A percentile compares a stretch with the other conserved stretches of the same genome.
Conservation (phyloP, 495 filamentous ascomycete genomes). For the Evernia prunastri region DNA sequence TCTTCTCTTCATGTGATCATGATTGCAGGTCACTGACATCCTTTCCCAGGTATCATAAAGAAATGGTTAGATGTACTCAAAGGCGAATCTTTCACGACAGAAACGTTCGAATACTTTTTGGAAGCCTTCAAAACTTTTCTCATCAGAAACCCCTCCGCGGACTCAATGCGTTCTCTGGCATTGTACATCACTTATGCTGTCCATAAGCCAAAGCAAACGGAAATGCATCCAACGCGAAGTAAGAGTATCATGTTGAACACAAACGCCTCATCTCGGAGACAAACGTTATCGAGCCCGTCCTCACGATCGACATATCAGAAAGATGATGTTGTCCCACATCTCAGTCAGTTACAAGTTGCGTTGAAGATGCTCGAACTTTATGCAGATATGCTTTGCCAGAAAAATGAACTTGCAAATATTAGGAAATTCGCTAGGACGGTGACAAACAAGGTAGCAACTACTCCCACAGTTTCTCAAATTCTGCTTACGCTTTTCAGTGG, state of each 20-base stretch:
- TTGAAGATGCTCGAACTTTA: slow-evolving; percentile 75
- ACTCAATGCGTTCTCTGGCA: slow-evolving; percentile 78
- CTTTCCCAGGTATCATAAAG: slow-evolving; percentile 69
- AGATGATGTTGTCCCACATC: slow-evolving; percentile 11
- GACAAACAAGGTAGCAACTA: slow-evolving; percentile 75
- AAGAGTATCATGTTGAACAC: slow-evolving; percentile 44
- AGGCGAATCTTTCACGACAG: slow-evolving; percentile 63
- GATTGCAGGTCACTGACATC: slow-evolving; percentile 19
- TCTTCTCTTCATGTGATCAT: not conserved
- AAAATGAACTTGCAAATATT: slow-evolving; percentile 56
- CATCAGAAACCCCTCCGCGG: slow-evolving; percentile 68
- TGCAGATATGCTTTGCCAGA: slow-evolving; percentile 71
- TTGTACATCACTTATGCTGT: slow-evolving; percentile 90
- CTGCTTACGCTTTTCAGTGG: slow-evolving; percentile 55
- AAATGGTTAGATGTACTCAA: slow-evolving; percentile 85
- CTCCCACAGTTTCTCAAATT: slow-evolving; percentile 12
- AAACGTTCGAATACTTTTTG: slow-evolving; percentile 67
- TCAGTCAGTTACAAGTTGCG: slow-evolving; percentile 53
- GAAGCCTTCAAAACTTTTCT: slow-evolving; percentile 70
- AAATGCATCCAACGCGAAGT: slow-evolving; percentile 30
- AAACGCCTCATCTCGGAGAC: slow-evolving; percentile 28
- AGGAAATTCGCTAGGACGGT: slow-evolving; percentile 90
- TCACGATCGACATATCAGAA: slow-evolving; percentile 1
- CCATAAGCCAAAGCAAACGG: slow-evolving; percentile 45
- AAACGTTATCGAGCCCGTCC: slow-evolving; percentile 30